Percentiles rank a stretch among this genome's conserved stretches.
These are phyloP conservation scores for Cladosporium sp. DNA, from an alignment of 2,329 filamentous ascomycete genomes.

Conservation along the genomic window DNA sequence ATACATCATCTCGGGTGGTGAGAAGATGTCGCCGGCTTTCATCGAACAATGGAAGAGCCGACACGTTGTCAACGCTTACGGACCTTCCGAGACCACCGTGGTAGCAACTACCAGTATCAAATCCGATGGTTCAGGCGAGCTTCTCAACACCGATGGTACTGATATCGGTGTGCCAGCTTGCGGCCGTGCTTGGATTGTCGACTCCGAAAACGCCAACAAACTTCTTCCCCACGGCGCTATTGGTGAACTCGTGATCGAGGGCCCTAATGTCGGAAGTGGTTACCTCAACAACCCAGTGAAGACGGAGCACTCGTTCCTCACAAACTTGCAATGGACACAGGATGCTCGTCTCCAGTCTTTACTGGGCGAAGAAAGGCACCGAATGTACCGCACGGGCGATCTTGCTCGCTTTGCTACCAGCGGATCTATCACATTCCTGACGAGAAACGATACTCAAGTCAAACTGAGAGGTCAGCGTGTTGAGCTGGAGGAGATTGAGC, in stretches of 20 bases:
- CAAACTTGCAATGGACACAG: conserved; percentile 20
- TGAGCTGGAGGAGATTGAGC: conserved; percentile 19
- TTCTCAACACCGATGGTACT: conserved; percentile 31
- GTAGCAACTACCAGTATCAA: conserved; percentile 5
- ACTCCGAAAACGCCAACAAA: conserved; percentile 20
- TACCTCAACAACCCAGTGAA: conserved; percentile 34
- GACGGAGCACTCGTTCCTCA: conserved; percentile 31
- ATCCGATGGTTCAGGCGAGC: conserved; percentile 16
- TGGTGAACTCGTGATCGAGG: conserved; percentile 46
- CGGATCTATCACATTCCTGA: conserved; percentile 17
- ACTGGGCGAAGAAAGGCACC: conserved; percentile 22
- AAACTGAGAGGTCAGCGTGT: conserved; percentile 23
- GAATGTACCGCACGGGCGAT: conserved; percentile 18
- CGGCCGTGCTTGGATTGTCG: conserved; percentile 27
- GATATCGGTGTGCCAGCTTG: conserved; percentile 21
- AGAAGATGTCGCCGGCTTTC: conserved; percentile 37
- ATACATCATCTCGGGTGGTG: conserved; percentile 42
- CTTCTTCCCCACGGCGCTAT: conserved; percentile 41
- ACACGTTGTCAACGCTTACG: conserved; percentile 44
- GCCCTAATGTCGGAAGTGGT: conserved; percentile 39
- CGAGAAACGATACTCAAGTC: conserved; percentile 19
- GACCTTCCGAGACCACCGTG: conserved; percentile 32
- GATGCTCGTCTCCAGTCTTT: not conserved
- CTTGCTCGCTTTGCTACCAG: conserved; percentile 14
- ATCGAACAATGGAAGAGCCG: conserved; percentile 43